Conservation (phyloP, 441 rosid genomes). For the California macrophylla region DNA sequence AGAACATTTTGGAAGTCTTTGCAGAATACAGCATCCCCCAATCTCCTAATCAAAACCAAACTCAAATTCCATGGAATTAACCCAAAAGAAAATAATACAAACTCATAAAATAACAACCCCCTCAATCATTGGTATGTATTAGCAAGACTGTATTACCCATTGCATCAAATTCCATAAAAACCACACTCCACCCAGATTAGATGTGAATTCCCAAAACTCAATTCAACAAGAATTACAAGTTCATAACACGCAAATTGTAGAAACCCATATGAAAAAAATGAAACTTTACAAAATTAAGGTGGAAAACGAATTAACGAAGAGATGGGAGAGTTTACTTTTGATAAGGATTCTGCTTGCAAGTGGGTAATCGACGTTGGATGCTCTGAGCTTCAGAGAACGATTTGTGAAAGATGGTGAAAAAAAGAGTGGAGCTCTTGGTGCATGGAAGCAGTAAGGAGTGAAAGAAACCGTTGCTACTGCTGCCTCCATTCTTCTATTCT, state of each 20-base stretch:
- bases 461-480: not conserved
- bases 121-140: not conserved
- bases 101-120: not conserved
- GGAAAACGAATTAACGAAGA: not conserved
- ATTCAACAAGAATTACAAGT: not conserved
- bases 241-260: not conserved
- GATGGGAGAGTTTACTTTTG: not conserved
- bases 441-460: not conserved
- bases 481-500: not conserved
- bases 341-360: not conserved
- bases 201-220: not conserved
- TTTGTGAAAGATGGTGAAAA: not conserved
- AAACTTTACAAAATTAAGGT: no score
- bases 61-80: no score
- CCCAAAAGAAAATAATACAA: not conserved
- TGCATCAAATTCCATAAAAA: not conserved
- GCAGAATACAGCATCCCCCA: no score
- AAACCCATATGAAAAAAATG: no score
- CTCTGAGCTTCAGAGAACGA: not conserved
- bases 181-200: not conserved
- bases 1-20: no score
- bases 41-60: no score
- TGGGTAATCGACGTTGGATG: not conserved
- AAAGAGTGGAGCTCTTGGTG: not conserved
- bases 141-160: not conserved